Base-by-base conservation (phyloP, 140 eudicot species). In the Bidens hawaiensis region DNA sequence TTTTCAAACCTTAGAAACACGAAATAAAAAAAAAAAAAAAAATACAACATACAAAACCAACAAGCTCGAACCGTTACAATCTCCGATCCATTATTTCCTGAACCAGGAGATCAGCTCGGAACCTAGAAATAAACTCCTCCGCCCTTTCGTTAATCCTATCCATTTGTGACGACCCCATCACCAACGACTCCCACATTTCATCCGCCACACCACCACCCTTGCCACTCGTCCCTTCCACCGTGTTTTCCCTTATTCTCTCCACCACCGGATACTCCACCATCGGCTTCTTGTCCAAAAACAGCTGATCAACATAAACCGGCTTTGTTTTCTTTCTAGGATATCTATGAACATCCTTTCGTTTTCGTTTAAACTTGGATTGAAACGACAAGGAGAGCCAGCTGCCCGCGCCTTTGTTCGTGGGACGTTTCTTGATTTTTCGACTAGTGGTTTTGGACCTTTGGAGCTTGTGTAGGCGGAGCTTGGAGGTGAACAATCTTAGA, bases 151-250 rank as follows among this genome's bases (percentile, higher is more conserved):
- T 74, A 17, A 85, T 85, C 38, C 94, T 79, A 6, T 78, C 61
- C 94, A 85, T 69, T 43, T 76, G 85, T 0, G 89, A 69, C 15
- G 94, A 79, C 16, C 78, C 84, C 59, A 84, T 60, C 4, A 63
- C 78, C 80, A 83, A 62, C 28, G 90, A 80, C 77, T 83, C 90
- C 90, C 90, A 83, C 90, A 83, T 77, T 10, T 84, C 87, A 71
- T 84, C 91, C 31, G 80, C 84, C 49, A 24, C 12, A 2, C 74
- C 63, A 2, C 74, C 50, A 38, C 31, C 55, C 13, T 54, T 61
- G 21, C 56, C 41, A 17, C 76, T 71, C 6, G 68, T 61, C 36
- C 62, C 70, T 13, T 26, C 75, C 59, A 27, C 76, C 43, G 54
- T 26, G 13, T 25, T 61, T 1, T 59, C 49, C 23, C 47, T 67